Evolutionary conservation across 2,329 filamentous ascomycete species (phyloP).

Genomic region (Alternaria incomplexa): DNA sequence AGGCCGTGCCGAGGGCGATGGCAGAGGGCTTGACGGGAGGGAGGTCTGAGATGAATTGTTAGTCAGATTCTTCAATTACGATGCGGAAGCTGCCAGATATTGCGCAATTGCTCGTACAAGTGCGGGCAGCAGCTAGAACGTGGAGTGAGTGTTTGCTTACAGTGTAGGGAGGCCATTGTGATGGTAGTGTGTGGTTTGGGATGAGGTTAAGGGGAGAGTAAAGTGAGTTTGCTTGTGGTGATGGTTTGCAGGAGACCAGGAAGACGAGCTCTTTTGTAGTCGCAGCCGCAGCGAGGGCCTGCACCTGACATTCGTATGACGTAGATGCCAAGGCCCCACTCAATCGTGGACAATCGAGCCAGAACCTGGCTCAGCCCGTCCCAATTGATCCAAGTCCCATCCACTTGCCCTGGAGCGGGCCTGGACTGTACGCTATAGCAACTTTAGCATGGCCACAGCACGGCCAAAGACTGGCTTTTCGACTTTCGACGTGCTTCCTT

Average conservation of each 20-base stretch:
- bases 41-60: conserved; percentile 59
- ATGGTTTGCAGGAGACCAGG: conserved; percentile 29
- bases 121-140: background rate
- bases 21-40: conserved; percentile 95
- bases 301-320: conserved; percentile 42
- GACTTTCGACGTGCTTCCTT: conserved; percentile 5
- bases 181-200: conserved; percentile 24
- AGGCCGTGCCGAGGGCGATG: conserved; percentile 93
- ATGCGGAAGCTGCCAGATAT: conserved; percentile 11
- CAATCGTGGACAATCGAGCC: conserved; percentile 11
- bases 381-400: conserved; percentile 19
- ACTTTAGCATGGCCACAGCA: conserved; percentile 12
- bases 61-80: conserved; percentile 16
- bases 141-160: conserved; percentile 51
- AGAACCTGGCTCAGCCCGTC: conserved; percentile 28
- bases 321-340: conserved; percentile 27
- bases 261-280: conserved; percentile 44
- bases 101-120: conserved; percentile 15
- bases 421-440: conserved; percentile 20
- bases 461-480: conserved; percentile 4
- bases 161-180: conserved; percentile 66
- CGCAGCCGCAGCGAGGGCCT: conserved; percentile 21
- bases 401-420: conserved; percentile 17
- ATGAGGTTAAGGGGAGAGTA: conserved; percentile 18
- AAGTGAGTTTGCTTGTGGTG: conserved; percentile 19